A percentile compares a stretch with the other conserved stretches of the same genome.
phyloP scores from a whole-genome alignment of 495 filamentous ascomycete species.

The Astrothelium subdiscretum region DNA sequence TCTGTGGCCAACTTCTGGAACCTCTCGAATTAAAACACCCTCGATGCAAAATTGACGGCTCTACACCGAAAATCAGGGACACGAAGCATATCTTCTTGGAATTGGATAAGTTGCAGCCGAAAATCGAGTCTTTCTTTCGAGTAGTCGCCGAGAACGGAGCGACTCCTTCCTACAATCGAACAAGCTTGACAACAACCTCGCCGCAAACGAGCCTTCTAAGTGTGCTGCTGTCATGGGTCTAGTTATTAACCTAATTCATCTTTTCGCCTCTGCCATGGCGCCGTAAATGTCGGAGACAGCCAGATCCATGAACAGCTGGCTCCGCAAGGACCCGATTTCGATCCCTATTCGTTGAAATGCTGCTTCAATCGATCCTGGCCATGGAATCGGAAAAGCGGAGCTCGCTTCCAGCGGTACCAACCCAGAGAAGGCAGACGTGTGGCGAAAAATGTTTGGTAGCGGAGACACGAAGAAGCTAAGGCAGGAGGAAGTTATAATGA shows the following conservation, averaged over 20 bases:
- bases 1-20: constrained; percentile 67
- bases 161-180: constrained; percentile 72
- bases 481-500: constrained; percentile 43
- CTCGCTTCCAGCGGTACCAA: constrained; percentile 73
- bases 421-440: constrained; percentile 65
- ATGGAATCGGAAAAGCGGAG: constrained; percentile 67
- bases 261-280: constrained; percentile 58
- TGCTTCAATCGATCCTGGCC: constrained; percentile 50
- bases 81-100: constrained; percentile 64
- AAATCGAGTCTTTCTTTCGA: constrained; percentile 58
- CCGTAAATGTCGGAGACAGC: constrained; percentile 77
- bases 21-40: constrained; percentile 47
- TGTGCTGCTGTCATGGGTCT: constrained; percentile 62
- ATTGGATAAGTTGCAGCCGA: constrained; percentile 62
- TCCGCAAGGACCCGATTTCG: constrained; percentile 46
- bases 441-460: constrained; percentile 70
- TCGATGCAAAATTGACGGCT: constrained; percentile 70
- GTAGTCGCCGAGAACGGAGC: constrained; percentile 47
- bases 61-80: constrained; percentile 57
- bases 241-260: constrained; percentile 66
- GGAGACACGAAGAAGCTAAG: constrained; percentile 49
- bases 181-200: constrained; percentile 65
- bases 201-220: constrained; percentile 57
- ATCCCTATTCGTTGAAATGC: constrained; percentile 64
- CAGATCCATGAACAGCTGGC: constrained; percentile 57